Conservation (phyloP, 2,329 filamentous ascomycete genomes). For the Paraphoma chrysanthemicola region DNA sequence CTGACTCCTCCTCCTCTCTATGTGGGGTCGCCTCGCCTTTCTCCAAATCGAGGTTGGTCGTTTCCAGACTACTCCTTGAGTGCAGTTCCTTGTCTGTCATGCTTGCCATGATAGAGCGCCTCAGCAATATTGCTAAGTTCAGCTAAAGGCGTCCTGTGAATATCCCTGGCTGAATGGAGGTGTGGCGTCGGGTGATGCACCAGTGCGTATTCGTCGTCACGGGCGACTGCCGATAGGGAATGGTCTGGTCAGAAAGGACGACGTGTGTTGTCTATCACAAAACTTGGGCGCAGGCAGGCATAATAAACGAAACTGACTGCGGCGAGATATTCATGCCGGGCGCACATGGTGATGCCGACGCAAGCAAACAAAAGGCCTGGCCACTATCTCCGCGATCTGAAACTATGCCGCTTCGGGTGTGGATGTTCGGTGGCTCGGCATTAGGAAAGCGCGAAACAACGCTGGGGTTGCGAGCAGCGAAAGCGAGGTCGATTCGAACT, state of each 20-base stretch:
- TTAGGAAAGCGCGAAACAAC: slow-evolving; percentile 19
- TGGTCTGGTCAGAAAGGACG: too few relatives aligned
- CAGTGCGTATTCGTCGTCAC: background rate
- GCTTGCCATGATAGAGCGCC: slow-evolving; percentile 22
- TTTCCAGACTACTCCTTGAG: slow-evolving; percentile 34
- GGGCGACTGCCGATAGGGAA: background rate
- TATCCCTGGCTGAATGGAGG: background rate
- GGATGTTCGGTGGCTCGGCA: slow-evolving; percentile 19
- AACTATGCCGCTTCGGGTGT: slow-evolving; percentile 2
- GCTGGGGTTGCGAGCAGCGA: background rate
- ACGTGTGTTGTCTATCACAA: background rate
- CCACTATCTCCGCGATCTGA: slow-evolving; percentile 12
- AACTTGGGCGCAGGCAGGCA: background rate
- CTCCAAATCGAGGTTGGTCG: slow-evolving; percentile 20
- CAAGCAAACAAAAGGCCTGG: background rate
- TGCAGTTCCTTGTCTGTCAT: slow-evolving; percentile 18
- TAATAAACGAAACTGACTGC: background rate
- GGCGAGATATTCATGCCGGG: background rate
- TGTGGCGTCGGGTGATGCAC: background rate
- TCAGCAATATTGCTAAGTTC: background rate
- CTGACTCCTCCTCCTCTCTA: slow-evolving; percentile 9
- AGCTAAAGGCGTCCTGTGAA: background rate
- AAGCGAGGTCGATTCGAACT: background rate
- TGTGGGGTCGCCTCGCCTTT: slow-evolving; percentile 19
- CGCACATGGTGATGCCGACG: background rate